These are phyloP conservation scores for Aspergillus nomiae DNA, from an alignment of 2,329 filamentous ascomycete genomes.

Conservation along the genomic window DNA sequence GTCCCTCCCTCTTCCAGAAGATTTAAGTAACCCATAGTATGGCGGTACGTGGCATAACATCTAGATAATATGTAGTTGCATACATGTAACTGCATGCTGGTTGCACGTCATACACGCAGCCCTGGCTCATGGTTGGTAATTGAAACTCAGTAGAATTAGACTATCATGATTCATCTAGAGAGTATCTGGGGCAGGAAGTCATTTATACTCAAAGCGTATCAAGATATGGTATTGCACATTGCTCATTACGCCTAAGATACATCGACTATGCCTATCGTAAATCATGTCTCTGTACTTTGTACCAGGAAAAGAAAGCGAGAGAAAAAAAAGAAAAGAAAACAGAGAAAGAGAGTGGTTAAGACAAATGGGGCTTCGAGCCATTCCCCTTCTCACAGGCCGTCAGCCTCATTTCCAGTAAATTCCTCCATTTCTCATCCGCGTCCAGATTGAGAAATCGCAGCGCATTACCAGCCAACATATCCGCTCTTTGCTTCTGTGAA, in stretches of 20 bases:
- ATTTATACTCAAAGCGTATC: neutral
- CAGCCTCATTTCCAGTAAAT: conserved; percentile 6
- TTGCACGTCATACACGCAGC: too few species aligned
- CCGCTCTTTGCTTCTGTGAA: conserved; percentile 14
- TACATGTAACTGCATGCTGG: too few species aligned
- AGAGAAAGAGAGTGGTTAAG: neutral
- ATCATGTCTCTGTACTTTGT: neutral
- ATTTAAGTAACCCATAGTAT: too few species aligned
- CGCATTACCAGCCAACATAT: conserved; percentile 23
- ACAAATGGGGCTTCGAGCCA: neutral
- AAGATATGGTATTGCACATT: neutral
- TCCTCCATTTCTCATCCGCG: conserved; percentile 7
- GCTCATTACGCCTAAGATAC: neutral
- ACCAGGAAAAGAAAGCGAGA: neutral
- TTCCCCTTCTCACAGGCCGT: conserved; percentile 5
- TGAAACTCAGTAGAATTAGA: neutral
- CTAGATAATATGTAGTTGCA: too few species aligned
- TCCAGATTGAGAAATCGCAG: conserved; percentile 19
- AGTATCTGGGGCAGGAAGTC: too few species aligned
- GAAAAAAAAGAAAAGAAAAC: neutral
- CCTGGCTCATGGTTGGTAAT: too few species aligned
- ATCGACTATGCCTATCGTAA: neutral
- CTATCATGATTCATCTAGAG: neutral
- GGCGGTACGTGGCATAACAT: too few species aligned
- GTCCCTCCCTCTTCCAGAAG: too few species aligned